Conservation (phyloP, 768 basidiomycete species). For the Kwoniella mangroviensis region DNA sequence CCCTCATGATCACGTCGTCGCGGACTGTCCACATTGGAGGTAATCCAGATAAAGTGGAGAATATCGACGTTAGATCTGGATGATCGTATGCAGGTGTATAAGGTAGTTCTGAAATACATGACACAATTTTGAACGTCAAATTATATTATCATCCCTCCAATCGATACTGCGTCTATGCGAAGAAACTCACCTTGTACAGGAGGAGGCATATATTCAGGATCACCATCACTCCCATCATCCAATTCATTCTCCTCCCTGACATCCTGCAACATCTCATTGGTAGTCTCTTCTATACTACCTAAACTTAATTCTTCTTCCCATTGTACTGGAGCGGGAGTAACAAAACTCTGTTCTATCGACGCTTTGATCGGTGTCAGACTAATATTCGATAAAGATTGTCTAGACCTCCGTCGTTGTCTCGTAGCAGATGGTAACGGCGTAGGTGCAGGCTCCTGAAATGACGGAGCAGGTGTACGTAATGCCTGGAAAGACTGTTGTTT, state of each 20-base stretch:
- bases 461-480: constrained; percentile 37
- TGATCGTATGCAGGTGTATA: constrained; percentile 26
- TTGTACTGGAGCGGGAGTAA: constrained; percentile 33
- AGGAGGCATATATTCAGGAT: constrained; percentile 47
- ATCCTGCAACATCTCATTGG: constrained; percentile 21
- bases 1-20: constrained; percentile 17
- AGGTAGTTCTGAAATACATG: constrained; percentile 11
- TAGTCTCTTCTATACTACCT: constrained; percentile 31
- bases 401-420: constrained; percentile 34
- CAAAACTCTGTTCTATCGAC: constrained; percentile 24
- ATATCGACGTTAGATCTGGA: constrained; percentile 17
- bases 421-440: constrained; percentile 48
- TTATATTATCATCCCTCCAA: no score
- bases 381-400: constrained; percentile 26
- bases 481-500: constrained; percentile 9
- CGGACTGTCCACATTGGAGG: constrained; percentile 17
- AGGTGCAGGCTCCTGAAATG: constrained; percentile 15
- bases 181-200: constrained; percentile 16
- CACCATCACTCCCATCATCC: constrained; percentile 60
- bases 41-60: constrained; percentile 5
- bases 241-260: constrained; percentile 28
- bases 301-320: constrained; percentile 50
- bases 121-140: neutral
- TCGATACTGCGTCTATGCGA: no score
- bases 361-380: constrained; percentile 30